Evolutionary conservation across 768 basidiomycete species (phyloP).

Genomic region (Lactarius indigo): DNA sequence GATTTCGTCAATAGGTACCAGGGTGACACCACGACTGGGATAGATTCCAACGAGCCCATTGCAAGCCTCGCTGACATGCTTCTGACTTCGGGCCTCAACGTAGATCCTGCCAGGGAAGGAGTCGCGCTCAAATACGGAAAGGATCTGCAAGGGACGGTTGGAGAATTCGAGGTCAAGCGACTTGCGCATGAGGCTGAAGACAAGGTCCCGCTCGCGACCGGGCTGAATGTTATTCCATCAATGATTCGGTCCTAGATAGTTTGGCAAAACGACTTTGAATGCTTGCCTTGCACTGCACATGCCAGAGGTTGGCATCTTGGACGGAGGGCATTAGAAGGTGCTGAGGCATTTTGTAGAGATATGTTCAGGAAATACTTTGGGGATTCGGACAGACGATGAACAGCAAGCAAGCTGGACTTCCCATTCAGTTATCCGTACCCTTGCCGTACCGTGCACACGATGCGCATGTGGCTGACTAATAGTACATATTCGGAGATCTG

Average conservation of each 20-base stretch:
- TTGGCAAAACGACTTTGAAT: background rate
- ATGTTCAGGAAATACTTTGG: no score
- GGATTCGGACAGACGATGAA: no score
- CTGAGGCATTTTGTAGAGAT: constrained; percentile 65
- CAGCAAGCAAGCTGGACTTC: no score
- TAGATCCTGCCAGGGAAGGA: constrained; percentile 95
- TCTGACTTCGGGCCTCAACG: constrained; percentile 86
- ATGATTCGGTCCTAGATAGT: background rate
- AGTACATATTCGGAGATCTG: no score
- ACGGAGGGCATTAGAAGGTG: constrained; percentile 94
- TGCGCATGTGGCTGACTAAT: no score
- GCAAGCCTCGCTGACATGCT: constrained; percentile 81
- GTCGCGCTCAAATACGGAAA: constrained; percentile 94
- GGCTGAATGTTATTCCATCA: constrained; percentile 43
- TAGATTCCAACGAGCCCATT: constrained; percentile 93
- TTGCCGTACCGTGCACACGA: no score
- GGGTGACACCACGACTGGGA: constrained; percentile 69
- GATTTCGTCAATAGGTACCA: constrained; percentile 98
- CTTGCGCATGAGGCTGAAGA: constrained; percentile 94
- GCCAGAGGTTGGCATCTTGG: constrained; percentile 94
- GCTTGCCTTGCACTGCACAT: constrained; percentile 85
- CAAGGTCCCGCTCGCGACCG: constrained; percentile 89
- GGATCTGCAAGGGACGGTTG: constrained; percentile 74
- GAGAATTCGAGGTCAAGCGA: constrained; percentile 80
- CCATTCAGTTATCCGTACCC: no score